phyloP scores from a whole-genome alignment of 441 rosid genomes.

The Erodium texanum region DNA sequence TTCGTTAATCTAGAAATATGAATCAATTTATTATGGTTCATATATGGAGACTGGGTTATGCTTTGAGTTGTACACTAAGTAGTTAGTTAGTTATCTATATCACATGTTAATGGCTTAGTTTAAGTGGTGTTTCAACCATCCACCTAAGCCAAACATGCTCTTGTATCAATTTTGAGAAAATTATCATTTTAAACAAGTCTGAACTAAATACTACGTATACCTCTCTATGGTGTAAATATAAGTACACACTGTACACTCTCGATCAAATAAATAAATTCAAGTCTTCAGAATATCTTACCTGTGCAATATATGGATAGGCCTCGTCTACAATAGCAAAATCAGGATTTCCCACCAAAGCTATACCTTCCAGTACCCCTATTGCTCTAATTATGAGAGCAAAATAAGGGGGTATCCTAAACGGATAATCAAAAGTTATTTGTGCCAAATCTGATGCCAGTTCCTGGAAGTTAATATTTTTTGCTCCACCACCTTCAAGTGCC shows the following conservation, averaged over 20 bases:
- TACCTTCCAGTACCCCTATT: conserved; percentile 93
- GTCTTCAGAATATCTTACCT: conserved; percentile 37
- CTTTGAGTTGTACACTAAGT: conserved; percentile 1
- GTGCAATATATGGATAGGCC: conserved; percentile 95
- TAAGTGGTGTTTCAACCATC: not conserved
- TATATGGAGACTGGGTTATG: not conserved
- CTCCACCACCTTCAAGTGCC: conserved; percentile 99
- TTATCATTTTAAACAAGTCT: not conserved
- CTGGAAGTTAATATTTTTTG: conserved; percentile 83
- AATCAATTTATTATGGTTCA: not conserved
- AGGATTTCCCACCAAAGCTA: conserved; percentile 91
- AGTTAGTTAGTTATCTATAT: not conserved
- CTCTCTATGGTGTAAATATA: not conserved
- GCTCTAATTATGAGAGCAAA: conserved; percentile 96
- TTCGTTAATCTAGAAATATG: not conserved
- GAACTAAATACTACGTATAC: not conserved
- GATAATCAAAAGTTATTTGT: conserved; percentile 94
- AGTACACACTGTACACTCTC: not conserved
- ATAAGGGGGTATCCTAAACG: conserved; percentile 96
- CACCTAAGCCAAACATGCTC: not conserved
- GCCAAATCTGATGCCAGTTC: conserved; percentile 96
- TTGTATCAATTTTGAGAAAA: not conserved
- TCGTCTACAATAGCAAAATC: conserved; percentile 94
- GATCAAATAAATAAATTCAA: not conserved
- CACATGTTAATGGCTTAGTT: too few species aligned